A percentile compares a stretch with the other conserved stretches of the same genome.
These are phyloP conservation scores for Pseudozyma tsukubaensis DNA, from an alignment of 1,284 basidiomycete species.

Conservation along the genomic window DNA sequence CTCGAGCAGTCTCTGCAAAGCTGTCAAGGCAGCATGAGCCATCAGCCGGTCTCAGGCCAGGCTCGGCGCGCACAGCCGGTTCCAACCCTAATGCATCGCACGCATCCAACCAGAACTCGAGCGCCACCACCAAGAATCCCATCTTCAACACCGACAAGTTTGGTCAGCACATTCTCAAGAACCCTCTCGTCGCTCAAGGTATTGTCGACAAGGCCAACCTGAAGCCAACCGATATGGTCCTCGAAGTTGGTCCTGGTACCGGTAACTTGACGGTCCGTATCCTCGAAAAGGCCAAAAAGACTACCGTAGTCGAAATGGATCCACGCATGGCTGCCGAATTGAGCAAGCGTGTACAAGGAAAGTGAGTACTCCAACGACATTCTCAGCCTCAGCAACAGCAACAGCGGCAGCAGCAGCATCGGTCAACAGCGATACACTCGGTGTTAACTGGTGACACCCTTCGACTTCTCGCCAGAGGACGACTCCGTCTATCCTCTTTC, in stretches of 20 bases:
- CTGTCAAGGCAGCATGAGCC: slow-evolving; percentile 82
- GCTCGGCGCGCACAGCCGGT: slow-evolving; percentile 71
- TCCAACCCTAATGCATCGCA: slow-evolving; percentile 26
- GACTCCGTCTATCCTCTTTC: background rate
- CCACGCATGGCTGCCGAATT: slow-evolving; percentile 98
- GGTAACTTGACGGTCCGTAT: slow-evolving; percentile 96
- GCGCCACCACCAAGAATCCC: slow-evolving; percentile 66
- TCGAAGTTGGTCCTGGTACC: slow-evolving; percentile 98
- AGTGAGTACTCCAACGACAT: slow-evolving; percentile 74
- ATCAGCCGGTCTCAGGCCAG: slow-evolving; percentile 73
- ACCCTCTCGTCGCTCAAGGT: slow-evolving; percentile 84
- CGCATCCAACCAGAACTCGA: slow-evolving; percentile 63
- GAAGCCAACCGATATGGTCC: slow-evolving; percentile 91
- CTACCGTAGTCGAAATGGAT: slow-evolving; percentile 96
- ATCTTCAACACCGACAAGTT: slow-evolving; percentile 85
- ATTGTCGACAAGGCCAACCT: slow-evolving; percentile 81
- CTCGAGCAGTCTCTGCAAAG: slow-evolving; percentile 86
- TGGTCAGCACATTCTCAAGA: slow-evolving; percentile 97
- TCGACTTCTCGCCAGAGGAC: background rate
- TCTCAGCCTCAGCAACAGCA: background rate
- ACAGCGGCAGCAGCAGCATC: slow-evolving; percentile 1
- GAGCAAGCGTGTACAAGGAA: slow-evolving; percentile 96
- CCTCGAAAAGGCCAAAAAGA: slow-evolving; percentile 90
- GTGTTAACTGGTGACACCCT: background rate
- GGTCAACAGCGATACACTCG: background rate